These are phyloP conservation scores for Geotrichum bryndzae DNA, from an alignment of 1,139 yeast species.

Conservation along the genomic window DNA sequence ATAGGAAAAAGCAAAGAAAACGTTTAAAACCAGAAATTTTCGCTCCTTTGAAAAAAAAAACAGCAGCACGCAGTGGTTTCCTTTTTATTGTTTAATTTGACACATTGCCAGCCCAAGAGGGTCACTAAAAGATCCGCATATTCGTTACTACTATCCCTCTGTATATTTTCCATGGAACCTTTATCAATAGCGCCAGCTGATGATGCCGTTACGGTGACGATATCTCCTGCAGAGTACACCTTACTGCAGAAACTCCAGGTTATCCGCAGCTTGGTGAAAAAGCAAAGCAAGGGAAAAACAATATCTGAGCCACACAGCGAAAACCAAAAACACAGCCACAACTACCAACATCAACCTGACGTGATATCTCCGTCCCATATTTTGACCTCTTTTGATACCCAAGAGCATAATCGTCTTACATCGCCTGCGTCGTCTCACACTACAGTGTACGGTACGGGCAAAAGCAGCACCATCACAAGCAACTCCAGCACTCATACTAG, in stretches of 20 bases:
- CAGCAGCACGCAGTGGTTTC: not conserved
- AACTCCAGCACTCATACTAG: not conserved
- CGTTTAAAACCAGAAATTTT: not conserved
- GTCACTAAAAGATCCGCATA: too few species aligned
- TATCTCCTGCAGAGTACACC: conserved; percentile 7
- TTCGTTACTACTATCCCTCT: not conserved
- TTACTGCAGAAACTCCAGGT: conserved; percentile 12
- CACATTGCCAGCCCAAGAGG: too few species aligned
- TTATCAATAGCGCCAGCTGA: not conserved
- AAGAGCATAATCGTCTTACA: not conserved
- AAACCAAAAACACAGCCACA: not conserved
- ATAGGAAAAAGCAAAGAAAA: not conserved
- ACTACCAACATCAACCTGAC: not conserved
- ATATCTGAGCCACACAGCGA: not conserved
- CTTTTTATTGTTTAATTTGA: not conserved
- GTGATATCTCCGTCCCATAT: not conserved
- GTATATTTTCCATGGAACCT: not conserved
- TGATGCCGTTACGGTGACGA: not conserved
- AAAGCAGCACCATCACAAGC: conserved; percentile 4
- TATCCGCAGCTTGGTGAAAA: not conserved
- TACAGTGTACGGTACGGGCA: not conserved
- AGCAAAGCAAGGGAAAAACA: not conserved
- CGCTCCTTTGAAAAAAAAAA: too few species aligned
- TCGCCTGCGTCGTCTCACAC: not conserved
- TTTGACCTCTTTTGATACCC: not conserved